Evolutionary conservation across 2,329 filamentous ascomycete genomes (phyloP).

Genomic region (Sordariomycetes sp.): DNA sequence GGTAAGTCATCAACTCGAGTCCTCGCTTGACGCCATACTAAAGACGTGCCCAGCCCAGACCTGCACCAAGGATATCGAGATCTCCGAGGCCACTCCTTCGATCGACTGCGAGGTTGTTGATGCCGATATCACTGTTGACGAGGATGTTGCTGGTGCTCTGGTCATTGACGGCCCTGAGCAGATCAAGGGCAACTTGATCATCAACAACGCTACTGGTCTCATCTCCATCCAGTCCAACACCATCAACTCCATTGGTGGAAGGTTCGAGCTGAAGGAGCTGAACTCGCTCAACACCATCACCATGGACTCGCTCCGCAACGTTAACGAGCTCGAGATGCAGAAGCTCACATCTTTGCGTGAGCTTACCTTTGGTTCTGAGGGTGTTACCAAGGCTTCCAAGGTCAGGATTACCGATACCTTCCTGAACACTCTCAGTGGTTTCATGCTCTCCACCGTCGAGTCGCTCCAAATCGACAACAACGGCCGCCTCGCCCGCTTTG

Average conservation of each 20-base stretch:
- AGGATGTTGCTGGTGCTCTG: constrained; percentile 46
- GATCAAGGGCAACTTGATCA: constrained; percentile 48
- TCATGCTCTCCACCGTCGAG: constrained; percentile 67
- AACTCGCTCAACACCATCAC: constrained; percentile 60
- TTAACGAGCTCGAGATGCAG: constrained; percentile 62
- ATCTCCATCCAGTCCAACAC: constrained; percentile 51
- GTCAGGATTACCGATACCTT: constrained; percentile 81
- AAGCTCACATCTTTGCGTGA: constrained; percentile 51
- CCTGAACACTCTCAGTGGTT: constrained; percentile 67
- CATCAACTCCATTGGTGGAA: constrained; percentile 56
- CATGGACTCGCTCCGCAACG: constrained; percentile 55
- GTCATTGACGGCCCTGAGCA: constrained; percentile 49
- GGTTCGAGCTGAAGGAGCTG: constrained; percentile 61
- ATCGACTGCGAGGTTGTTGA: constrained; percentile 62
- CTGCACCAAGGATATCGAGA: constrained; percentile 48
- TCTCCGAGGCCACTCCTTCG: constrained; percentile 49
- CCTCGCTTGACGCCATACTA: background rate
- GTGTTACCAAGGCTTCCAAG: constrained; percentile 56
- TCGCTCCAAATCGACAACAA: constrained; percentile 87
- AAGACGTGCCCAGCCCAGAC: constrained; percentile 16
- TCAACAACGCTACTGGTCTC: constrained; percentile 52
- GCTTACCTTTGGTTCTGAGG: constrained; percentile 38
- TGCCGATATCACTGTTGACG: constrained; percentile 58
- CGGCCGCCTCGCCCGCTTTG: constrained; percentile 64
- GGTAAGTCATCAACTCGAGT: constrained; percentile 22